Evolutionary conservation across 2,329 filamentous ascomycete species (phyloP).

Genomic region (Mycosphaerella sp.): DNA sequence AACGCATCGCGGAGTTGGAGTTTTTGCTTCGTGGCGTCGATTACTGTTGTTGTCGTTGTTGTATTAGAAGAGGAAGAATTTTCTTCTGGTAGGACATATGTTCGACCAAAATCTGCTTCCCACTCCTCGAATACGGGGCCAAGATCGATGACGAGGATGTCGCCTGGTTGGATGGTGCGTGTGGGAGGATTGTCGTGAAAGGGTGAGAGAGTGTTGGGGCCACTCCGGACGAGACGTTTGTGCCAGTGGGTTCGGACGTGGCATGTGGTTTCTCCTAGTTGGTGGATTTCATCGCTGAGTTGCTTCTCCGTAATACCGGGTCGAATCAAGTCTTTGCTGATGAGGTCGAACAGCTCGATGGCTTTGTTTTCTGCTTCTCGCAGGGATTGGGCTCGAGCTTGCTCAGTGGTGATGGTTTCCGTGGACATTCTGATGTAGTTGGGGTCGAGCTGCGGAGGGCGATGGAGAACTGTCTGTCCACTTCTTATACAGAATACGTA

Average conservation of each 20-base stretch:
- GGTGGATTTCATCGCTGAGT: conserved; percentile 45
- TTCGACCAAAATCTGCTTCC: conserved; percentile 51
- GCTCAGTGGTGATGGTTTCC: conserved; percentile 3
- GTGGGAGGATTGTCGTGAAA: conserved; percentile 48
- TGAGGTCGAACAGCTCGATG: conserved; percentile 43
- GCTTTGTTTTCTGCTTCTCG: conserved; percentile 45
- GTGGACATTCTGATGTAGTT: not conserved
- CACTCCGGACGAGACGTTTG: conserved; percentile 47
- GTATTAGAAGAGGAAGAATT: conserved; percentile 26
- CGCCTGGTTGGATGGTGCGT: conserved; percentile 43
- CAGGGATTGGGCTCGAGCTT: conserved; percentile 26
- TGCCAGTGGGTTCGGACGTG: conserved; percentile 48
- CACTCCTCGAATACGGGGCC: conserved; percentile 49
- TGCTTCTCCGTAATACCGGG: conserved; percentile 45
- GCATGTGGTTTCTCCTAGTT: conserved; percentile 40
- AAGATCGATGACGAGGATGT: conserved; percentile 49
- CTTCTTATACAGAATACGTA: not conserved
- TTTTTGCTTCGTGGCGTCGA: conserved; percentile 40
- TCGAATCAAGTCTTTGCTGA: conserved; percentile 42
- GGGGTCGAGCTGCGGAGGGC: not conserved
- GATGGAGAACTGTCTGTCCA: not conserved
- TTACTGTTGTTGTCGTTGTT: not conserved
- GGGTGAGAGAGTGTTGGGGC: conserved; percentile 45
- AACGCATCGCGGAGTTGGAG: conserved; percentile 43
- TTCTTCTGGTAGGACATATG: conserved; percentile 40